phyloP scores from a whole-genome alignment of 345 rosid genomes.

The Eutrema japonicum region DNA sequence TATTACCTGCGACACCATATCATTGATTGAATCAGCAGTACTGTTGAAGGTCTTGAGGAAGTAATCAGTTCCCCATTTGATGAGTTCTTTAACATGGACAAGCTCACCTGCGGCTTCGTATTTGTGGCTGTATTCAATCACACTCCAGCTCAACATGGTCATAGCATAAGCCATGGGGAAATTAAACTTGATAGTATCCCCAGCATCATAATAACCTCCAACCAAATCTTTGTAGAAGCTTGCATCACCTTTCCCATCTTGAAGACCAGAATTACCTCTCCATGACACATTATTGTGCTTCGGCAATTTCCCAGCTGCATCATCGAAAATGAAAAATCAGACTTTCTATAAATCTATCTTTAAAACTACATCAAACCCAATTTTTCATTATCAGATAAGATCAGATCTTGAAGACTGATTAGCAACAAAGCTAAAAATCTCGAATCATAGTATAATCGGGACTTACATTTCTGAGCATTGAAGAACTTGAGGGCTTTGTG shows the following conservation, averaged over 20 bases:
- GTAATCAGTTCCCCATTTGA: conserved; percentile 96
- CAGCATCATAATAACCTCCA: conserved; percentile 94
- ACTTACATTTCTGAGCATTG: conserved; percentile 89
- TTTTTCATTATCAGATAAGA: not conserved
- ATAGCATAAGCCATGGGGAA: conserved; percentile 89
- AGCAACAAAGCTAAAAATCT: not conserved
- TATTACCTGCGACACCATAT: conserved; percentile 61
- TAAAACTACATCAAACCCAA: not conserved
- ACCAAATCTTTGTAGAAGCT: conserved; percentile 64
- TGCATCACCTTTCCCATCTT: conserved; percentile 69
- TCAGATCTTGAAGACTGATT: not conserved
- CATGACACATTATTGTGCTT: conserved; percentile 93
- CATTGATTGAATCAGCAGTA: conserved; percentile 69
- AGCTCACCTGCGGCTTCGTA: conserved; percentile 96
- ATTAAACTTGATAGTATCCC: conserved; percentile 94
- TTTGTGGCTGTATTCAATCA: conserved; percentile 90
- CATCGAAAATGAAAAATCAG: not conserved
- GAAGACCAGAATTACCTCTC: conserved; percentile 84
- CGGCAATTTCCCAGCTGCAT: conserved; percentile 86
- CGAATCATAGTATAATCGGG: not conserved
- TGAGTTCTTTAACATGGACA: conserved; percentile 78
- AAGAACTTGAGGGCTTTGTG: conserved; percentile 98
- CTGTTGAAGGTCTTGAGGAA: conserved; percentile 89
- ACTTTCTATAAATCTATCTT: not conserved
- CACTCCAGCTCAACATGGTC: conserved; percentile 99